These are phyloP conservation scores for Amniculicola lignicola DNA, from an alignment of 495 filamentous ascomycete genomes.

Conservation along the genomic window DNA sequence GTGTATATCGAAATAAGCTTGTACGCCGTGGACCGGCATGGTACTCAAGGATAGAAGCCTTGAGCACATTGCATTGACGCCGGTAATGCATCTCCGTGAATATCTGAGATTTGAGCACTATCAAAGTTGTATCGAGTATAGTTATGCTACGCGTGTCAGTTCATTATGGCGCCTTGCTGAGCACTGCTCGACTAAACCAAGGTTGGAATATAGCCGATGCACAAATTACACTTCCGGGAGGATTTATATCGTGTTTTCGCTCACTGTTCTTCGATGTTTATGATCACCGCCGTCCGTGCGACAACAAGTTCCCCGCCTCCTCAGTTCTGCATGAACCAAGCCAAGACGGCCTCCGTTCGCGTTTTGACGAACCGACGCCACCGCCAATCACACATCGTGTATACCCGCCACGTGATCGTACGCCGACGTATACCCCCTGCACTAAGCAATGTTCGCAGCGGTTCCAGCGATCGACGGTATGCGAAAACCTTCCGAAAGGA, in stretches of 20 bases:
- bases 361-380: not conserved
- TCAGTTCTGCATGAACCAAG: not conserved
- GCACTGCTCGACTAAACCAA: not conserved
- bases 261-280: too few species aligned
- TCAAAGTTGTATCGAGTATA: not conserved
- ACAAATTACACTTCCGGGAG: too few species aligned
- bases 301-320: not conserved
- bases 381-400: not conserved
- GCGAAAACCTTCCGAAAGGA: not conserved
- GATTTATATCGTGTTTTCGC: too few species aligned
- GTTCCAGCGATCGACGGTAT: conserved; percentile 24
- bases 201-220: too few species aligned
- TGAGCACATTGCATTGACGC: not conserved
- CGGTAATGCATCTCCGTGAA: not conserved
- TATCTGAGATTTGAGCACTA: not conserved
- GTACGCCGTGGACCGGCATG: too few species aligned
- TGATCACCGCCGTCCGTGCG: too few species aligned
- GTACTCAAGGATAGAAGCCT: too few species aligned
- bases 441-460: conserved; percentile 18
- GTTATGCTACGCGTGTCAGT: not conserved
- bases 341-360: not conserved
- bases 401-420: conserved; percentile 6
- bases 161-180: not conserved
- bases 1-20: too few species aligned
- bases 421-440: conserved; percentile 14